Percentiles rank a stretch among this genome's conserved stretches.
These are phyloP conservation scores for Nicotiana noctiflora DNA, from an alignment of 257 asterid genomes.

Conservation along the genomic window DNA sequence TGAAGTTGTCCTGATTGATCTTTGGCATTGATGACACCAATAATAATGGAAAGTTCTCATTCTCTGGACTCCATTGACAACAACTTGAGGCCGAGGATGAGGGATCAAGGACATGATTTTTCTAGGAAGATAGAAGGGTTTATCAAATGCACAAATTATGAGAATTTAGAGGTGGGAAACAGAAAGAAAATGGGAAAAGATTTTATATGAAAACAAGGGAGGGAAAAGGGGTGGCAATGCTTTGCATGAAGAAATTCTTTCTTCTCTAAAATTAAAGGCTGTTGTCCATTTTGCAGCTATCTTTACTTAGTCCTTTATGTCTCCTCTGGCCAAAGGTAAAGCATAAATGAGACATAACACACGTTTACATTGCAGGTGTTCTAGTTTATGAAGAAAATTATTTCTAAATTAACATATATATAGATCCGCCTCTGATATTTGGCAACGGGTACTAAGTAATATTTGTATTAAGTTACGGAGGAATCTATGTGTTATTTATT, in stretches of 20 bases:
- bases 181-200: neutral
- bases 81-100: slow-evolving; percentile 26
- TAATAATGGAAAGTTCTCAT: slow-evolving; percentile 62
- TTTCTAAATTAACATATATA: neutral
- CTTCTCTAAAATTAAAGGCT: neutral
- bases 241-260: slow-evolving; percentile 21
- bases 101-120: slow-evolving; percentile 34
- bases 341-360: slow-evolving; percentile 32
- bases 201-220: slow-evolving; percentile 17
- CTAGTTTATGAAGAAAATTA: neutral
- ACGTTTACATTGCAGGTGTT: neutral
- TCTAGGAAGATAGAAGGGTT: neutral
- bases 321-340: slow-evolving; percentile 32
- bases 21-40: slow-evolving; percentile 67
- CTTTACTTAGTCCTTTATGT: slow-evolving; percentile 13
- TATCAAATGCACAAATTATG: neutral
- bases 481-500: too few relatives aligned
- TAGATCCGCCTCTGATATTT: too few relatives aligned
- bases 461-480: too few relatives aligned
- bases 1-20: slow-evolving; percentile 59
- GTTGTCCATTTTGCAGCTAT: slow-evolving; percentile 11
- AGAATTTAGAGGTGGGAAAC: neutral
- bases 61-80: slow-evolving; percentile 48
- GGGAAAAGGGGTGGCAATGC: slow-evolving; percentile 42
- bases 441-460: too few relatives aligned